These are phyloP conservation scores for Neonectria coccinea DNA, from an alignment of 2,329 filamentous ascomycete species.

Conservation along the genomic window DNA sequence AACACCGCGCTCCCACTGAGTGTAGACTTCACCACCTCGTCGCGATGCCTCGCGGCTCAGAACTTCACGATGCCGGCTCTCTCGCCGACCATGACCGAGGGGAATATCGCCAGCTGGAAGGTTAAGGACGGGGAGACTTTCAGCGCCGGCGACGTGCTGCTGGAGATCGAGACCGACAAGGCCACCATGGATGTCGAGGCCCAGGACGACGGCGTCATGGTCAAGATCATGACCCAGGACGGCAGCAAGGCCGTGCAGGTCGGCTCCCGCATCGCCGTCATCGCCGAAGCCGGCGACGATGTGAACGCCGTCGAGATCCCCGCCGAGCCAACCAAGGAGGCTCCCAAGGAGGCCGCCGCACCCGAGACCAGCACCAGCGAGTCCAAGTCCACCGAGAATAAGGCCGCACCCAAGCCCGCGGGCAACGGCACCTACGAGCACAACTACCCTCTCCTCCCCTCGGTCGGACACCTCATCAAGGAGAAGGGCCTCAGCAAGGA, in stretches of 20 bases:
- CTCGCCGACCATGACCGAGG: conserved; percentile 94
- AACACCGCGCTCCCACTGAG: conserved; percentile 33
- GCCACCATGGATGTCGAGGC: conserved; percentile 95
- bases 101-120: conserved; percentile 87
- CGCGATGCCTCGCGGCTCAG: conserved; percentile 76
- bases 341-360: conserved; percentile 51
- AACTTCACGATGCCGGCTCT: conserved; percentile 94
- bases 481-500: conserved; percentile 80
- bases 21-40: conserved; percentile 73
- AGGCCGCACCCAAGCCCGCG: conserved; percentile 51
- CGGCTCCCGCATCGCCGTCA: conserved; percentile 82
- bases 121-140: conserved; percentile 89
- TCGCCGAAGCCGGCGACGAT: conserved; percentile 86
- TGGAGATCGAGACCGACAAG: conserved; percentile 96
- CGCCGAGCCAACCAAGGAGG: conserved; percentile 78
- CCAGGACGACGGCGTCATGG: conserved; percentile 86
- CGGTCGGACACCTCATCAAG: conserved; percentile 84
- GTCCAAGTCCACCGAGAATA: conserved; percentile 51
- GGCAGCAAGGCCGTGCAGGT: conserved; percentile 83
- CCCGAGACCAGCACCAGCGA: conserved; percentile 46
- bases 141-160: conserved; percentile 83
- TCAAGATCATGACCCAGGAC: conserved; percentile 82
- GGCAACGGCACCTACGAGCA: conserved; percentile 69
- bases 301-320: conserved; percentile 80
- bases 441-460: conserved; percentile 81